Conservation (phyloP, 768 basidiomycete genomes). For the Kwoniella sp. region DNA sequence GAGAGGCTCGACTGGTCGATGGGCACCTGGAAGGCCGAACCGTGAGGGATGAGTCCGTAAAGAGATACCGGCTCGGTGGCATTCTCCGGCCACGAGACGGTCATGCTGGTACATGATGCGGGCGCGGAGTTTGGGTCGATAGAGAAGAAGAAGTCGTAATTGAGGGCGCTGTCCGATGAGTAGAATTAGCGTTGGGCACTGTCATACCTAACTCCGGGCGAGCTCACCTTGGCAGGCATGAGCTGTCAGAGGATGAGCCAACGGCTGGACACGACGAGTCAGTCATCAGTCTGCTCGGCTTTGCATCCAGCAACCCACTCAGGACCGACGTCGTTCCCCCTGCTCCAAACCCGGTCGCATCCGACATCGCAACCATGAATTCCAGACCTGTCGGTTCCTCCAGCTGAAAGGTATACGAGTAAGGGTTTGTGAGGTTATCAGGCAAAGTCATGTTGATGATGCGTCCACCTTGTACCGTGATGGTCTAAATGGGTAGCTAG, state of each 20-base stretch:
- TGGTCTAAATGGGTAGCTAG: conserved; percentile 16
- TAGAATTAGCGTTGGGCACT: not conserved
- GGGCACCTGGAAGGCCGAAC: conserved; percentile 39
- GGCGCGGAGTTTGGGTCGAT: conserved; percentile 34
- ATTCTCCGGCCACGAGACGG: conserved; percentile 35
- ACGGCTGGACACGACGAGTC: conserved; percentile 30
- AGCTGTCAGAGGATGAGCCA: conserved; percentile 29
- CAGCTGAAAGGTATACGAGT: conserved; percentile 36
- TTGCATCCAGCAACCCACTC: conserved; percentile 26
- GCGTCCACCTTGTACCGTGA: conserved; percentile 16
- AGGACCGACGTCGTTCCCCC: conserved; percentile 41
- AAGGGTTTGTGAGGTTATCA: conserved; percentile 17
- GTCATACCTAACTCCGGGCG: not conserved
- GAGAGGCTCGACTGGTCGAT: conserved; percentile 20
- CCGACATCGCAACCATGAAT: conserved; percentile 45
- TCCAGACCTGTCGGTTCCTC: conserved; percentile 42
- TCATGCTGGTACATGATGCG: conserved; percentile 28
- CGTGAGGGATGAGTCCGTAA: conserved; percentile 46
- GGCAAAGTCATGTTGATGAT: conserved; percentile 47
- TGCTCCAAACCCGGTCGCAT: conserved; percentile 34
- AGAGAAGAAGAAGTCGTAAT: conserved; percentile 48
- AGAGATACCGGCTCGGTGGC: conserved; percentile 40
- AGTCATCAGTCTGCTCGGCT: not conserved
- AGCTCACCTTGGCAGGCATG: conserved; percentile 36
- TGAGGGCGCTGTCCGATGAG: conserved; percentile 13